Evolutionary conservation across 1,139 yeast genomes (phyloP), one percentile per base, ranked within the genome.

Genomic region (Debaryomyces fabryi): DNA sequence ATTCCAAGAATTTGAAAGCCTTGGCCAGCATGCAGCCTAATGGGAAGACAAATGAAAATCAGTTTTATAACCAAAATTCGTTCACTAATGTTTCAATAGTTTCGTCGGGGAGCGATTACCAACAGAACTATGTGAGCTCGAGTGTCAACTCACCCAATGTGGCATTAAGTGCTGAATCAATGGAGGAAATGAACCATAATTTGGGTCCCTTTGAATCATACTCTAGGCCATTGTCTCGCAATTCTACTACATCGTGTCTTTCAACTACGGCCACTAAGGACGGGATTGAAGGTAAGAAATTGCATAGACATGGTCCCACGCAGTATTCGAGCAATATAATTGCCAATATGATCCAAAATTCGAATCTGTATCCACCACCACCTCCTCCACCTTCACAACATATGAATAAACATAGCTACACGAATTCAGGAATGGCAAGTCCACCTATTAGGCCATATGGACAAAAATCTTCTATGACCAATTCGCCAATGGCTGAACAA

Each of bases 251-350:
- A 2, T 83, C 88, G 2, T 85, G 87, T 45, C 64, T 85, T 30
- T 83, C 89, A 0, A 83, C 86, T 18, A 84, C 87, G 2, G 90
- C 90, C 10, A 83, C 88, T 24, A 85, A 85, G 58, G 90, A 85
- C 59, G 90, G 90, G 0, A 65, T 84, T 6, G 89, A 85, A 61
- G 90, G 90, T 2, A 79, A 81, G 55, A 66, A 78, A 46, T 70
- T 81, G 44, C 82, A 78, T 55, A 67, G 82, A 50, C 63, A 62
- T 30, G 76, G 77, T 0, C 76, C 75, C 5, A 67, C 70, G 16
- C 62, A 70, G 2, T 73, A 71, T 52, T 65, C 76, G 3, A 64
- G 64, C 43, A 68, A 68, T 44, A 57, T 72, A 6, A 63, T 73
- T 29, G 56, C 71, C 9, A 66, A 57, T 48, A 71, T 72, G 74